phyloP scores from a whole-genome alignment of 2,329 filamentous ascomycete genomes.

The Hymenoscyphus scutula region DNA sequence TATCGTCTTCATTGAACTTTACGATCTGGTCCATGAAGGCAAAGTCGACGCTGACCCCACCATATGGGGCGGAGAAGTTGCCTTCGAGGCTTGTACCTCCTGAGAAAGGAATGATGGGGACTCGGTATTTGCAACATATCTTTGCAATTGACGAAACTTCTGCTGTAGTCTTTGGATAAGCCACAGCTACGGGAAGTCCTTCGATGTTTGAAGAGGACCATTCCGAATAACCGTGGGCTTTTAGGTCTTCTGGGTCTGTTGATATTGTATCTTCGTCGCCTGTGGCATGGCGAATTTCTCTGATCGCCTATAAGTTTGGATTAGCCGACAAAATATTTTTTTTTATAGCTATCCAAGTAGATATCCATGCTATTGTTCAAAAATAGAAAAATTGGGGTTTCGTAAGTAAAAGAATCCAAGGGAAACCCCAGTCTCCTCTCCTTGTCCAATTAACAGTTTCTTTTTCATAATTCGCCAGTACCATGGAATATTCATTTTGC shows the following conservation, averaged over 20 bases:
- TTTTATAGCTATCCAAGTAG: too few relatives aligned
- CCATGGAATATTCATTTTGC: background rate
- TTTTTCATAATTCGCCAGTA: background rate
- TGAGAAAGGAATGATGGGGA: conserved; percentile 81
- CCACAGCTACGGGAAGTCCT: conserved; percentile 60
- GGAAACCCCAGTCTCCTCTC: background rate
- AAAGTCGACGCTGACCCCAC: conserved; percentile 88
- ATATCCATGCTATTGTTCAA: background rate
- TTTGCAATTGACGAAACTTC: conserved; percentile 60
- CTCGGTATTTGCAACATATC: conserved; percentile 72
- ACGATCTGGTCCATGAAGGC: conserved; percentile 81
- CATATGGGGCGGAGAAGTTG: conserved; percentile 83
- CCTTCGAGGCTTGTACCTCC: conserved; percentile 85
- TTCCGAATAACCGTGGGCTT: conserved; percentile 63
- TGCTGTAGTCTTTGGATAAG: conserved; percentile 59
- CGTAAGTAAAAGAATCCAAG: background rate
- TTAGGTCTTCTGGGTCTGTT: conserved; percentile 60
- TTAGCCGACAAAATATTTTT: background rate
- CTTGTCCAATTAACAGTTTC: background rate
- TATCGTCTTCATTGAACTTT: conserved; percentile 77
- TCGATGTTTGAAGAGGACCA: conserved; percentile 64
- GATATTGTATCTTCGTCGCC: conserved; percentile 56
- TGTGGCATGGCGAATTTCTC: conserved; percentile 51
- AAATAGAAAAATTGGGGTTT: background rate
- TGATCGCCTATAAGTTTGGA: conserved; percentile 46